phyloP scores from a whole-genome alignment of 1,284 basidiomycete genomes.

The Somion occarium region DNA sequence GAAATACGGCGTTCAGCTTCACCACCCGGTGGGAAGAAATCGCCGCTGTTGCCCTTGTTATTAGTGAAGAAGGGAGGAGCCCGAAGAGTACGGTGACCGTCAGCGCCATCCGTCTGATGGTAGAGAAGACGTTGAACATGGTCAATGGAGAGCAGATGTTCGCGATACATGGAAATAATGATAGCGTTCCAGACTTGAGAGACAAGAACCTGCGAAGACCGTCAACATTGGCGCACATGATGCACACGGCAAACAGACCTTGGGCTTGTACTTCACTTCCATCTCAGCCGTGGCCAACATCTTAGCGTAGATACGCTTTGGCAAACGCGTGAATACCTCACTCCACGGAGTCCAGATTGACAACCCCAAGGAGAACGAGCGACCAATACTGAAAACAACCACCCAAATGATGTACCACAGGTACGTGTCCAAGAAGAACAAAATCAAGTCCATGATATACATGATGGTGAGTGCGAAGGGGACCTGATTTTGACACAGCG shows the following conservation, averaged over 20 bases:
- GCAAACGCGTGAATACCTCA: conserved; percentile 91
- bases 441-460: conserved; percentile 92
- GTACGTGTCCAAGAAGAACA: conserved; percentile 98
- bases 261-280: conserved; percentile 98
- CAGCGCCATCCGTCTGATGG: conserved; percentile 85
- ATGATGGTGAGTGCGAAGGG: conserved; percentile 90
- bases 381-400: conserved; percentile 87
- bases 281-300: conserved; percentile 89
- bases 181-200: conserved; percentile 98
- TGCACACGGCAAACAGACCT: conserved; percentile 45
- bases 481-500: conserved; percentile 84
- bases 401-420: conserved; percentile 98
- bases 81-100: conserved; percentile 85
- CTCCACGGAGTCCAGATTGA: conserved; percentile 98
- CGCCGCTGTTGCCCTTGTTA: conserved; percentile 73
- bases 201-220: conserved; percentile 68
- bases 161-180: conserved; percentile 98
- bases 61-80: conserved; percentile 96
- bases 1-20: conserved; percentile 96
- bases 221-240: conserved; percentile 2
- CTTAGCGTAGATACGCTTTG: conserved; percentile 95
- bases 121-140: conserved; percentile 93
- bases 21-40: conserved; percentile 91
- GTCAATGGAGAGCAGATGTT: conserved; percentile 92
- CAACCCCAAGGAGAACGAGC: conserved; percentile 86